Evolutionary conservation across 306 rosid genomes (phyloP), one percentile per base, ranked within the genome.

Genomic region (Quercus berberidifolia): DNA sequence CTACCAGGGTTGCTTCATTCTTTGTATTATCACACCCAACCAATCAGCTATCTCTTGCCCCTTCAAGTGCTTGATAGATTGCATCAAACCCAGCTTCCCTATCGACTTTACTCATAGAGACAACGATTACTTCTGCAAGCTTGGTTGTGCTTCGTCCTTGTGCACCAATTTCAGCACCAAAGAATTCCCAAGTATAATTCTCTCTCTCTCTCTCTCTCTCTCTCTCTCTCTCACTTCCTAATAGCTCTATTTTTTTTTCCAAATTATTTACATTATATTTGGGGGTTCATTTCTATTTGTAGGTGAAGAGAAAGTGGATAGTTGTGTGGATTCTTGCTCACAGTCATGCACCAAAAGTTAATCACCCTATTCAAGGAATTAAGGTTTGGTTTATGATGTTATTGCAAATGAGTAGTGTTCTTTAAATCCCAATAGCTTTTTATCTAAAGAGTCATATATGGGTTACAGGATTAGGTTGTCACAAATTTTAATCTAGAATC

Each of bases 311-410:
- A 79, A 84, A 77, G 88, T 87, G 46, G 85, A 77, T 25, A 55
- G 77, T n/a, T 87, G 90, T 52, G 88, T 87, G 69, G 81, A 84
- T n/a, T 84, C 86, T 20, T 87, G 90, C 82, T 87, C 88, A 17
- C 54, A 43, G 23, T 81, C 75, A 60, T 81, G 88, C 67, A 51
- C 46, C 26, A 55, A 20, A 77, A 71, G 30, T 65, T 75, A 76
- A 57, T 6, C 43, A 30, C 4, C 30, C 26, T 2, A 15, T 33
- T 30, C 35, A 25, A 64, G 41, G 43, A 26, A 35, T 26, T 46
- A n/a, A 14, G 28, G n/a, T 5, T 64, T 63, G 62, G 43, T 51
- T 77, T 14, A 5, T 51, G 31, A 49, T 14, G 73, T 62, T 28
- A 17, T 23, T 62, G 15, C 6, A 5, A 59, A n/a, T 59, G 11